Percentiles rank a stretch among this genome's conserved stretches.
These are phyloP conservation scores for Hygrophila difformis DNA, from an alignment of 257 asterid genomes.

Conservation along the genomic window DNA sequence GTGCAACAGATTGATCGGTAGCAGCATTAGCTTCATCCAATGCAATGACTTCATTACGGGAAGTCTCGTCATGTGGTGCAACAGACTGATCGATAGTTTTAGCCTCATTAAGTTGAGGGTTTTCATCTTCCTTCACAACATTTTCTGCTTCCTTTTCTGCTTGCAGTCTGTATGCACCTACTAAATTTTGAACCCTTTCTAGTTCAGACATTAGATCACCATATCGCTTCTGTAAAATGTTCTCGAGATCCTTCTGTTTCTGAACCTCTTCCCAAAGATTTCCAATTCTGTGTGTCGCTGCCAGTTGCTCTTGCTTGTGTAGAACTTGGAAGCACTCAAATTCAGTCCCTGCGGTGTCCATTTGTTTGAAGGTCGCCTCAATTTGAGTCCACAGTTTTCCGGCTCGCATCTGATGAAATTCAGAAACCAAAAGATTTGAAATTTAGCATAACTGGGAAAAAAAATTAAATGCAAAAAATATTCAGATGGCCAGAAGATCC, in stretches of 20 bases:
- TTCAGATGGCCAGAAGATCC: conserved; percentile 4
- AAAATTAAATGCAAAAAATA: neutral
- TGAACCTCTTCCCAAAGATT: conserved; percentile 95
- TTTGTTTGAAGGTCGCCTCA: conserved; percentile 68
- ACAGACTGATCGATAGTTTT: conserved; percentile 19
- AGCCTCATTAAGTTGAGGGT: conserved; percentile 22
- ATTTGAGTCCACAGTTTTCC: conserved; percentile 72
- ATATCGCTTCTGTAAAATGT: conserved; percentile 52
- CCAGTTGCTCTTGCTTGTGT: conserved; percentile 71
- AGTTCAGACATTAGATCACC: conserved; percentile 53
- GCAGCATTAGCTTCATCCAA: conserved; percentile 8
- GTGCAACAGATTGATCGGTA: neutral
- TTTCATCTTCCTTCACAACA: conserved; percentile 23
- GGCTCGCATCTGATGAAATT: conserved; percentile 55
- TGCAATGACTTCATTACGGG: conserved; percentile 5
- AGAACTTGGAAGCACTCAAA: conserved; percentile 76
- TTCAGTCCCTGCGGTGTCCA: conserved; percentile 88
- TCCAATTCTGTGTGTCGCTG: conserved; percentile 72
- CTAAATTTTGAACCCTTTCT: conserved; percentile 40
- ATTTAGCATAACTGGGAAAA: neutral
- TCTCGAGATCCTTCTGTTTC: conserved; percentile 93
- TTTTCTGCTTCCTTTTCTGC: conserved; percentile 42
- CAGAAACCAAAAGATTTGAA: neutral
- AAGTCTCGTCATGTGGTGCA: conserved; percentile 17
- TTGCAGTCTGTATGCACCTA: conserved; percentile 36